phyloP scores from a whole-genome alignment of 2,329 filamentous ascomycete genomes.

The Phaeosphaeria sp. region DNA sequence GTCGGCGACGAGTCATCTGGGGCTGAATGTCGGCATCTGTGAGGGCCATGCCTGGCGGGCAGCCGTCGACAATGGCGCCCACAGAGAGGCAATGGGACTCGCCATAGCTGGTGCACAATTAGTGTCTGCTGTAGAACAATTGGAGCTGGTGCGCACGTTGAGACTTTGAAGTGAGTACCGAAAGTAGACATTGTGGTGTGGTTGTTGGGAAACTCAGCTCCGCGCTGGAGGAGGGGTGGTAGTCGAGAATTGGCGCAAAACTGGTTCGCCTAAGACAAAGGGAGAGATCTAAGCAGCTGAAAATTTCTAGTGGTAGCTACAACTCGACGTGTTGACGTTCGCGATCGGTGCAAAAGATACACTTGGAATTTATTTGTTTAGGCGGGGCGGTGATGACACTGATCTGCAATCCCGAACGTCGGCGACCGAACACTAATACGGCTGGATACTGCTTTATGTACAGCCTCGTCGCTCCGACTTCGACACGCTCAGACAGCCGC shows the following conservation, averaged over 20 bases:
- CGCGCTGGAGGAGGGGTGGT: constrained; percentile 2
- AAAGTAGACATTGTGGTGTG: constrained; percentile 70
- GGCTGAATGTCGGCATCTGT: constrained; percentile 90
- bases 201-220: constrained; percentile 10
- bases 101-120: constrained; percentile 65
- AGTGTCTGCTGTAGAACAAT: constrained; percentile 15
- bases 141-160: constrained; percentile 66
- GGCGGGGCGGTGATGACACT: constrained; percentile 25
- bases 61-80: constrained; percentile 93
- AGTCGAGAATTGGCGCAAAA: constrained; percentile 7
- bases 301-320: not conserved
- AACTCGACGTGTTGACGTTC: constrained; percentile 8
- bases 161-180: constrained; percentile 80
- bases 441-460: not conserved
- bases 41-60: constrained; percentile 85
- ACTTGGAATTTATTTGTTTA: constrained; percentile 28
- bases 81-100: constrained; percentile 93
- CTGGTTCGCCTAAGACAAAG: not conserved
- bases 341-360: constrained; percentile 22
- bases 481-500: not conserved
- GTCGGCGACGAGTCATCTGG: constrained; percentile 88
- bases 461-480: not conserved
- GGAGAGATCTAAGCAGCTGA: not conserved
- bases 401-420: constrained; percentile 19
- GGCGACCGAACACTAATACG: constrained; percentile 6